A percentile compares a stretch with the other conserved stretches of the same genome.
phyloP scores from a whole-genome alignment of 805 yeast genomes.

The Kluyveromyces lactis region DNA sequence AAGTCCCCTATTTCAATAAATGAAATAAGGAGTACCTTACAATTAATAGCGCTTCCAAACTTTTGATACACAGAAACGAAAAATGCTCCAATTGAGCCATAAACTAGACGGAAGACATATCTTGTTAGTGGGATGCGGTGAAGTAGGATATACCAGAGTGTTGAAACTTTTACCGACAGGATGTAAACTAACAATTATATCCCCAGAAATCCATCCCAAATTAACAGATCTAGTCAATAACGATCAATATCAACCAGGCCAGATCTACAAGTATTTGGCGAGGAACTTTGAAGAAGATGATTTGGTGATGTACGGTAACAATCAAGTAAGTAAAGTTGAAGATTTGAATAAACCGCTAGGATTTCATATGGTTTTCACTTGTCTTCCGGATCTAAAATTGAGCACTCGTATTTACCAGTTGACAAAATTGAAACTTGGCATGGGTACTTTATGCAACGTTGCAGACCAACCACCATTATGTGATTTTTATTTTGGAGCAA shows the following conservation, averaged over 20 bases:
- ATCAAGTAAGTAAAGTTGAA: not conserved
- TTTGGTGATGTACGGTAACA: conserved; percentile 13
- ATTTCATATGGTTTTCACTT: conserved; percentile 25
- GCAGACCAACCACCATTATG: conserved; percentile 30
- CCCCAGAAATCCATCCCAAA: conserved; percentile 16
- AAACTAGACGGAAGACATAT: conserved; percentile 19
- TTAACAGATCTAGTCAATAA: conserved; percentile 5
- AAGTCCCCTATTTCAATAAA: too few relatives aligned
- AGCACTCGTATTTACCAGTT: conserved; percentile 20
- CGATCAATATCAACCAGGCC: conserved; percentile 8
- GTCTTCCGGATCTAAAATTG: conserved; percentile 20
- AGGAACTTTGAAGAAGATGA: conserved; percentile 11
- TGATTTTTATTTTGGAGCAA: conserved; percentile 30
- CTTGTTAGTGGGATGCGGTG: conserved; percentile 30
- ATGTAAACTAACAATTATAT: conserved; percentile 23
- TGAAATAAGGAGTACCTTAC: too few relatives aligned
- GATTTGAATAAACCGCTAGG: conserved; percentile 1
- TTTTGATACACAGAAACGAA: too few relatives aligned
- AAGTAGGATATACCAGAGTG: conserved; percentile 26
- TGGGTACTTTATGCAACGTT: conserved; percentile 26
- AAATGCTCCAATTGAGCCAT: conserved; percentile 22
- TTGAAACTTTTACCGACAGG: conserved; percentile 27
- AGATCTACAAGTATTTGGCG: conserved; percentile 13
- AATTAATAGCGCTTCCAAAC: too few relatives aligned
- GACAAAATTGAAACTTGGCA: conserved; percentile 17